phyloP scores from a whole-genome alignment of 1,284 basidiomycete species.

The Puccinia novopanici region DNA sequence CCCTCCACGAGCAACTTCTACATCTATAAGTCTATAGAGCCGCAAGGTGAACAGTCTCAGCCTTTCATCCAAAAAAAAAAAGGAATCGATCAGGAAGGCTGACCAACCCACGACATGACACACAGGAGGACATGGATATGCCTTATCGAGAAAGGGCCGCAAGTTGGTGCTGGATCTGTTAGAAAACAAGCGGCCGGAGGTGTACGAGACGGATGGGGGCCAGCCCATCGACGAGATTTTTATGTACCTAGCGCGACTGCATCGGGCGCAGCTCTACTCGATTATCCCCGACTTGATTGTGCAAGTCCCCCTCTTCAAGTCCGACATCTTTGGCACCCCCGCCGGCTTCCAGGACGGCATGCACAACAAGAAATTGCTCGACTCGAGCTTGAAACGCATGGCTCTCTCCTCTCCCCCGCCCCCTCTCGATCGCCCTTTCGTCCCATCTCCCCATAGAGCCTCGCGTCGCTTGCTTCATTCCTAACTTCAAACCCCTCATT shows the following conservation, averaged over 20 bases:
- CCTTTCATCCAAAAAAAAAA: too few relatives aligned
- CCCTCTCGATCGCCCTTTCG: too few relatives aligned
- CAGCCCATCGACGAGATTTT: constrained; percentile 50
- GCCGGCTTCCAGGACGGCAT: constrained; percentile 49
- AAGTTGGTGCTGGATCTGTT: constrained; percentile 38
- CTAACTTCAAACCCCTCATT: too few relatives aligned
- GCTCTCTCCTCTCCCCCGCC: too few relatives aligned
- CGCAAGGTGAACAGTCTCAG: constrained; percentile 24
- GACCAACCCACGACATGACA: too few relatives aligned
- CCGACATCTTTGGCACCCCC: constrained; percentile 43
- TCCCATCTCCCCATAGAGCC: too few relatives aligned
- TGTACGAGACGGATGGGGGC: constrained; percentile 38
- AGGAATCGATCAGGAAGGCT: background rate
- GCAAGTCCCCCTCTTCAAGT: constrained; percentile 44
- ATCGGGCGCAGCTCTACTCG: constrained; percentile 30
- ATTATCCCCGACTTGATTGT: constrained; percentile 46
- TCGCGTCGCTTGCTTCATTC: too few relatives aligned
- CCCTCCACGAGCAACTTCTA: constrained; percentile 33
- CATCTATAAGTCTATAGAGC: constrained; percentile 47
- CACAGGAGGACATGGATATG: constrained; percentile 50
- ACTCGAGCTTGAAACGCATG: constrained; percentile 43
- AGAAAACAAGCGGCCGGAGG: constrained; percentile 36
- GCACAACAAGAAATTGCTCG: constrained; percentile 43
- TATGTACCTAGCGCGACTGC: constrained; percentile 27
- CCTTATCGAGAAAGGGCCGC: constrained; percentile 38